Evolutionary conservation across 2,329 filamentous ascomycete species (phyloP).

Genomic region (Huntiella savannae): DNA sequence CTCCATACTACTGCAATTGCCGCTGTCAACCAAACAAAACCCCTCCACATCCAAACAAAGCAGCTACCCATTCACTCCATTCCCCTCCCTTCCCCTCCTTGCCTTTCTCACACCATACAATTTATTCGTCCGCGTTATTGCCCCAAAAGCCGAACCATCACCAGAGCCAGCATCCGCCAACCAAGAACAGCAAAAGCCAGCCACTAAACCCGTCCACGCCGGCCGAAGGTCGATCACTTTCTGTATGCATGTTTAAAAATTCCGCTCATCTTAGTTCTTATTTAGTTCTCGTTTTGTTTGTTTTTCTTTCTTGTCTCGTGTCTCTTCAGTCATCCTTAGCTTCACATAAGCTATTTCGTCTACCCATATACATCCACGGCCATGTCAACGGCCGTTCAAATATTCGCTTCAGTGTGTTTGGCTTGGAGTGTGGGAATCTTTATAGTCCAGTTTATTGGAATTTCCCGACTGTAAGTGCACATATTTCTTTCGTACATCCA

Average conservation of each 20-base stretch:
- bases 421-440: slow-evolving; percentile 34
- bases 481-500: neutral
- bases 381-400: slow-evolving; percentile 14
- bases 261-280: neutral
- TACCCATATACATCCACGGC: neutral
- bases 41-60: too few relatives aligned
- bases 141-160: too few relatives aligned
- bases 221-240: too few relatives aligned
- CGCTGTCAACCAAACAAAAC: too few relatives aligned
- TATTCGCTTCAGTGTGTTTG: slow-evolving; percentile 28
- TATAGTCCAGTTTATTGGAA: slow-evolving; percentile 35
- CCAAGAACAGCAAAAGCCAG: neutral
- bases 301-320: neutral
- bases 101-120: neutral
- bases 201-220: slow-evolving; percentile 1
- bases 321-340: slow-evolving; percentile 16
- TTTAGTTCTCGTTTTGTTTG: neutral
- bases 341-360: neutral
- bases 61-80: too few relatives aligned
- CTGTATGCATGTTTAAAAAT: neutral
- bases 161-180: too few relatives aligned
- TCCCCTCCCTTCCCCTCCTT: neutral
- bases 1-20: too few relatives aligned
- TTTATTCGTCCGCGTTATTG: neutral
- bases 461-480: slow-evolving; percentile 32